Evolutionary conservation across 1,139 yeast species (phyloP), one percentile per base, ranked within the genome.

Genomic region (Saccharomyces uvarum): DNA sequence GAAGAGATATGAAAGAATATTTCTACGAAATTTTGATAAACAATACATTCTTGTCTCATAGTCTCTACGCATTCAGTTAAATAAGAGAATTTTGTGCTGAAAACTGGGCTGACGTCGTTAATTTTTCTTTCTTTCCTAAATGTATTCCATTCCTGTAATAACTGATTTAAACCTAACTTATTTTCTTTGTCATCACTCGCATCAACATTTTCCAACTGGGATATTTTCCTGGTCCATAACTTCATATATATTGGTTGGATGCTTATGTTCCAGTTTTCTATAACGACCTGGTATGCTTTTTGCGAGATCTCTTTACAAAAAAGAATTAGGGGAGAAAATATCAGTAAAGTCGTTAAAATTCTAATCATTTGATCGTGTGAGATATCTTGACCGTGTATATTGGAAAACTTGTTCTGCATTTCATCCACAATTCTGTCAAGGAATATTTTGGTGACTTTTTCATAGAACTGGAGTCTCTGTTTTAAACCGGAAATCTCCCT

Each of bases 401-500:
- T 58, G 47, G 69, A 63, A 67, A 86, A 76, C 62, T 78, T 76
- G 41, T 65, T 59, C 50, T 75, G 73, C 50, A 85, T 66, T 53
- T 78, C 83, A 1, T 59, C 61, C 33, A 71, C 76, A 59, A 85
- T 78, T 57, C 80, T 77, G 8, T 67, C 63, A 47, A 82, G 71
- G 63, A 89, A 87, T 6, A 74, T 72, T 1, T 69, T 63, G 0
- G 86, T 78, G 0, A 84, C 84, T 32, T 73, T 69, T 61, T 85
- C 88, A 63, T 86, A 88, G 11, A 76, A 77, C 14, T 75, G 73
- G 54, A 83, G 79, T 65, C 86, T 84, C 64, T 88, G 93, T 59
- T 77, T 79, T 57, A 89, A 74, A 0, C 96, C 96, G 58, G 77
- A 76, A 89, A 89, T 86, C 13, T 80, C 76, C 49, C 88, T 84